A percentile compares a stretch with the other conserved stretches of the same genome.
Evolutionary conservation across 2,329 filamentous ascomycete genomes (phyloP).

Genomic region (Sclerotinia sclerotiorum): DNA sequence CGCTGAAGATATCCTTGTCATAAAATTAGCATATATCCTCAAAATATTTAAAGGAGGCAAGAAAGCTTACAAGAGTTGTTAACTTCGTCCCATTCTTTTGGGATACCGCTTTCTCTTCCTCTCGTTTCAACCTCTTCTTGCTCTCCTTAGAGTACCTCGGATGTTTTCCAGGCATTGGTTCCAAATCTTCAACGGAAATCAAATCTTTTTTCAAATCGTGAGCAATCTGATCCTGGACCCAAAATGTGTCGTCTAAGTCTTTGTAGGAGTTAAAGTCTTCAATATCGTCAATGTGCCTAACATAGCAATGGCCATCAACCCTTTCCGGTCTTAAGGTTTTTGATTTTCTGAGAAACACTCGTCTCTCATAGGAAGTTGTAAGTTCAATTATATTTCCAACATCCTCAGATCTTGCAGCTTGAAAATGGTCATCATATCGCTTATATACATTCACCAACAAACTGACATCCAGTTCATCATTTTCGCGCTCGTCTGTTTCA

Average conservation of each 20-base stretch:
- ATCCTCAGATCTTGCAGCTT: conserved; percentile 8
- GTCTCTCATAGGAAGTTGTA: conserved; percentile 25
- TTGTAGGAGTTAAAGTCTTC: conserved; percentile 29
- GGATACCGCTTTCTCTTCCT: conserved; percentile 9
- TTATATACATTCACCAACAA: conserved; percentile 16
- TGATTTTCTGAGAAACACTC: conserved; percentile 3
- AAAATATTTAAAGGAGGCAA: background rate
- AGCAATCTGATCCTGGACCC: conserved; percentile 24
- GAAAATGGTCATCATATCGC: conserved; percentile 23
- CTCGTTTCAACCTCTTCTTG: background rate
- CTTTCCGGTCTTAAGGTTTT: background rate
- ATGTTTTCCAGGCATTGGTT: background rate
- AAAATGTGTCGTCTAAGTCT: conserved; percentile 29
- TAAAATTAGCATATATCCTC: background rate
- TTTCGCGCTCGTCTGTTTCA: background rate
- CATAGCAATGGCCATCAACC: conserved; percentile 30
- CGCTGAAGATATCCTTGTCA: conserved; percentile 19
- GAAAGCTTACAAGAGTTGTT: background rate
- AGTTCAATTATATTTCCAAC: background rate
- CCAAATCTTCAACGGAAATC: background rate
- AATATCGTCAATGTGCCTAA: conserved; percentile 26
- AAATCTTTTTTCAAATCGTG: background rate
- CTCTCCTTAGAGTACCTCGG: background rate
- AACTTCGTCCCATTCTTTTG: conserved; percentile 4
- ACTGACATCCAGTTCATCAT: background rate